Percentiles rank a stretch among this genome's conserved stretches.
These are phyloP conservation scores for Penicillium vulpinum DNA, from an alignment of 2,329 filamentous ascomycete genomes.

Conservation along the genomic window DNA sequence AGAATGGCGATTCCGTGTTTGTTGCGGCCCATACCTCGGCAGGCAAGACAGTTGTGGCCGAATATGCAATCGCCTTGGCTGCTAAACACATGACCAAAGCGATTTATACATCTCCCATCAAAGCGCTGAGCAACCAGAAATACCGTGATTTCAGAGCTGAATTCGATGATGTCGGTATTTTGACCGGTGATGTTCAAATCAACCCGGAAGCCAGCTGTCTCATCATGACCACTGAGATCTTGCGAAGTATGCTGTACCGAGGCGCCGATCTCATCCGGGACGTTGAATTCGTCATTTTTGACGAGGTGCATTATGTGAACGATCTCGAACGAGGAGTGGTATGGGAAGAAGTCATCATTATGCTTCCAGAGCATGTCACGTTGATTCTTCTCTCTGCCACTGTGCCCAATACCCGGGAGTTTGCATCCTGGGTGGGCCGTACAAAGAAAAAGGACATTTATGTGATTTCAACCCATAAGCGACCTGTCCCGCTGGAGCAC, in stretches of 20 bases:
- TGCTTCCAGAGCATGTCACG: constrained; percentile 96
- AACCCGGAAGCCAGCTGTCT: constrained; percentile 95
- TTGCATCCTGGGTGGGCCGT: constrained; percentile 95
- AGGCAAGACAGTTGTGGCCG: constrained; percentile 95
- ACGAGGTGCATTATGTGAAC: constrained; percentile 98
- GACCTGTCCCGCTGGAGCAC: constrained; percentile 91
- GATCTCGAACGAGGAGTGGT: constrained; percentile 94
- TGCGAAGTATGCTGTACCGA: constrained; percentile 96
- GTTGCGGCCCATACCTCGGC: constrained; percentile 97
- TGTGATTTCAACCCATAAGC: constrained; percentile 94
- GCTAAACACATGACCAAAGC: constrained; percentile 99
- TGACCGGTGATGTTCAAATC: constrained; percentile 97
- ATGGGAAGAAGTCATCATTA: constrained; percentile 99
- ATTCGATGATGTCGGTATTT: constrained; percentile 94
- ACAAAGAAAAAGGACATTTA: constrained; percentile 99
- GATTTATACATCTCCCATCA: constrained; percentile 98
- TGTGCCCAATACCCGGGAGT: constrained; percentile 95
- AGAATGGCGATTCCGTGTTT: constrained; percentile 95
- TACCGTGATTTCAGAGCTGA: constrained; percentile 89
- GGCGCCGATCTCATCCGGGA: constrained; percentile 94
- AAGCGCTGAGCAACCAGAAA: constrained; percentile 97
- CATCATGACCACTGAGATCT: constrained; percentile 98
- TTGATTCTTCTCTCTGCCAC: constrained; percentile 93
- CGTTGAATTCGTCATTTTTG: constrained; percentile 98
- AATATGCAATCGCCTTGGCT: constrained; percentile 94